Conservation (phyloP, 1,139 yeast species). For the Groenewaldozyma auringiensis region DNA sequence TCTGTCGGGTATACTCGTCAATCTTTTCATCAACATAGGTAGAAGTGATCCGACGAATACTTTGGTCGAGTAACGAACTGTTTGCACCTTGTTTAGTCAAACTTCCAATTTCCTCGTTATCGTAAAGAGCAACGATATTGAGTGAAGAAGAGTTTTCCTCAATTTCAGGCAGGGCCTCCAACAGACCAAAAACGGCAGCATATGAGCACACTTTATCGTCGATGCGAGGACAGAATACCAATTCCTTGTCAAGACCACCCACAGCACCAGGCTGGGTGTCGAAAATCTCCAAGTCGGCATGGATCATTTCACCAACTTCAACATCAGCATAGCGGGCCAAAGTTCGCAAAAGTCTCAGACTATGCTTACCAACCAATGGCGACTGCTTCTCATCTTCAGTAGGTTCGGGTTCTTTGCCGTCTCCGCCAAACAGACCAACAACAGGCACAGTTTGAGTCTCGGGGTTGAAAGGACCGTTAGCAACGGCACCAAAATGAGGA, state of each 20-base stretch:
- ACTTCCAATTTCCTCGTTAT: constrained; percentile 92
- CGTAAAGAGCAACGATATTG: constrained; percentile 70
- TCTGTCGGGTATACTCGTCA: constrained; percentile 28
- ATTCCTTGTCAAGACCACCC: constrained; percentile 86
- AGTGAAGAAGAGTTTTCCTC: constrained; percentile 50
- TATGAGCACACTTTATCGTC: constrained; percentile 90
- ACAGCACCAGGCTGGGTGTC: constrained; percentile 78
- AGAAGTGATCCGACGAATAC: constrained; percentile 58
- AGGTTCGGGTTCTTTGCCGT: constrained; percentile 36
- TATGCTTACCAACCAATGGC: constrained; percentile 64
- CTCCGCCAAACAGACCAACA: constrained; percentile 48
- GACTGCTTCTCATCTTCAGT: constrained; percentile 54
- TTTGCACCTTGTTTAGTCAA: constrained; percentile 92
- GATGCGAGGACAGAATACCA: constrained; percentile 82
- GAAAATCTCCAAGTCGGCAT: constrained; percentile 75
- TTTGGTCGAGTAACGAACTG: constrained; percentile 75
- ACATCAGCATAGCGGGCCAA: constrained; percentile 61
- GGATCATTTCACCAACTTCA: constrained; percentile 56
- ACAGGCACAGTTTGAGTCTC: constrained; percentile 87
- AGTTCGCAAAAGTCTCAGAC: constrained; percentile 59
- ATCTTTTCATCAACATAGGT: constrained; percentile 43
- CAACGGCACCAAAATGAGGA: constrained; percentile 82
- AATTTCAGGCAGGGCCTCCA: constrained; percentile 40
- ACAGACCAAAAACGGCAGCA: constrained; percentile 64
- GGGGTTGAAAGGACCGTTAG: constrained; percentile 71